Evolutionary conservation across 139 green algal genomes (phyloP).

Genomic region (Chlorella sp.): DNA sequence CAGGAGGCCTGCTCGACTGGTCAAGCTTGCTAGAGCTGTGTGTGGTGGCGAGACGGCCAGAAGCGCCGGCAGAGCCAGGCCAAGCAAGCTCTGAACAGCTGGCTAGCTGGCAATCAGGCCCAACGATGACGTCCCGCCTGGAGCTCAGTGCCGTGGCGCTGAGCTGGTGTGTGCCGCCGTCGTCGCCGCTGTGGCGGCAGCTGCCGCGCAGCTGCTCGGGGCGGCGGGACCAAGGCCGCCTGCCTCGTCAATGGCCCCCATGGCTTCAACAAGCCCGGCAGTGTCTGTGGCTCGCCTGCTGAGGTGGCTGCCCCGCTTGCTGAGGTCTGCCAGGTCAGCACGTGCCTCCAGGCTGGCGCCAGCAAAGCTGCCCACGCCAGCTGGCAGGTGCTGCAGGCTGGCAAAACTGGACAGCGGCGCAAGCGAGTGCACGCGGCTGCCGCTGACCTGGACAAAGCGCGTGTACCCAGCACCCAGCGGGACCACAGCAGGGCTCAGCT

Average conservation of each 20-base stretch:
- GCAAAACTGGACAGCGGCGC: neutral
- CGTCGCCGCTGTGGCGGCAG: neutral
- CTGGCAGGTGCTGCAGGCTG: neutral
- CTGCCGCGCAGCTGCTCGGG: neutral
- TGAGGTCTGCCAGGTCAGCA: neutral
- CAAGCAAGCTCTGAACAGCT: too few species aligned
- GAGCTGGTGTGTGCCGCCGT: neutral
- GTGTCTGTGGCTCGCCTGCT: neutral
- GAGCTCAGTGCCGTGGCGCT: neutral
- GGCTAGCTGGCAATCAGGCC: too few species aligned
- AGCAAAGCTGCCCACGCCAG: neutral
- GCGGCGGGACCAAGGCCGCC: neutral
- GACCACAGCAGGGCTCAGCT: neutral
- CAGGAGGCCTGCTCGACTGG: too few species aligned
- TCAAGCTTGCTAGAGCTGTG: too few species aligned
- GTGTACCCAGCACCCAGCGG: neutral
- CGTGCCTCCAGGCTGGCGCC: neutral
- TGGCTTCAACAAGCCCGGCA: conserved; percentile 1
- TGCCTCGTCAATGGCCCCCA: neutral
- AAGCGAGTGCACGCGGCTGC: neutral
- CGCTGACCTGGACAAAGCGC: neutral
- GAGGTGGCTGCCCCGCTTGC: neutral
- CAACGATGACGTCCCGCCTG: neutral
- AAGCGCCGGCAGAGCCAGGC: too few species aligned
- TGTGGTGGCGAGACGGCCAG: too few species aligned